A percentile compares a stretch with the other conserved stretches of the same genome.
Evolutionary conservation across 2,329 filamentous ascomycete species (phyloP).

Genomic region (Xenoacremonium recifei): DNA sequence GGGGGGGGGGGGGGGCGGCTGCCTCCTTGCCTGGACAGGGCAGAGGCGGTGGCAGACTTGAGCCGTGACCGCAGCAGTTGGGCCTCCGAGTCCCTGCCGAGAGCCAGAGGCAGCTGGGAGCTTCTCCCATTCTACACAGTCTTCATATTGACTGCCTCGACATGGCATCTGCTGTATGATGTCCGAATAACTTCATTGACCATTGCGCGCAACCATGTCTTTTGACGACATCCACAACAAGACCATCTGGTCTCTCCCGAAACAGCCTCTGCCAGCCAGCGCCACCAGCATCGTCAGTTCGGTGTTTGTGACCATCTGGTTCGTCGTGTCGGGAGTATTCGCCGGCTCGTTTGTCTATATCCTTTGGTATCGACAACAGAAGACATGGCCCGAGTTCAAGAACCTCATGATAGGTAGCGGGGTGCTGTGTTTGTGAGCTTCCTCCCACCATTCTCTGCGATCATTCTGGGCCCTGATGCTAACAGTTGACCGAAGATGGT

Average conservation of each 20-base stretch:
- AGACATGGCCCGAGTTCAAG: conserved; percentile 9
- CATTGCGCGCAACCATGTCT: too few relatives aligned
- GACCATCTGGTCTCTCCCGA: conserved; percentile 5
- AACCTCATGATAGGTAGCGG: conserved; percentile 4
- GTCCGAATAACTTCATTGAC: too few relatives aligned
- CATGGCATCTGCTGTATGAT: too few relatives aligned
- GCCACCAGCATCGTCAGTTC: conserved; percentile 2
- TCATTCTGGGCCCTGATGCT: not conserved
- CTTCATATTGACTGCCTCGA: not conserved
- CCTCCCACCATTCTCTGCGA: not conserved
- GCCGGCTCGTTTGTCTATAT: conserved; percentile 1
- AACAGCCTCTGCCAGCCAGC: conserved; percentile 1
- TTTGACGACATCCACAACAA: conserved; percentile 8
- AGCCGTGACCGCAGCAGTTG: too few relatives aligned
- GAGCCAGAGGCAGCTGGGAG: too few relatives aligned
- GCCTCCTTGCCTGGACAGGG: too few relatives aligned
- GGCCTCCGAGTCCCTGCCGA: too few relatives aligned
- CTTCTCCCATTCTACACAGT: too few relatives aligned
- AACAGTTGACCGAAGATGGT: conserved; percentile 7
- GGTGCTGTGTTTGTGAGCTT: conserved; percentile 5
- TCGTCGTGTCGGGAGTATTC: not conserved
- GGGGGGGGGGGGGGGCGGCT: too few relatives aligned
- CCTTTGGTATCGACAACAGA: not conserved
- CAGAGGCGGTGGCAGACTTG: too few relatives aligned
- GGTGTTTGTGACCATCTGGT: conserved; percentile 10